Base-by-base conservation (phyloP, 2,329 filamentous ascomycete genomes). In the Periglandula ipomoeae region DNA sequence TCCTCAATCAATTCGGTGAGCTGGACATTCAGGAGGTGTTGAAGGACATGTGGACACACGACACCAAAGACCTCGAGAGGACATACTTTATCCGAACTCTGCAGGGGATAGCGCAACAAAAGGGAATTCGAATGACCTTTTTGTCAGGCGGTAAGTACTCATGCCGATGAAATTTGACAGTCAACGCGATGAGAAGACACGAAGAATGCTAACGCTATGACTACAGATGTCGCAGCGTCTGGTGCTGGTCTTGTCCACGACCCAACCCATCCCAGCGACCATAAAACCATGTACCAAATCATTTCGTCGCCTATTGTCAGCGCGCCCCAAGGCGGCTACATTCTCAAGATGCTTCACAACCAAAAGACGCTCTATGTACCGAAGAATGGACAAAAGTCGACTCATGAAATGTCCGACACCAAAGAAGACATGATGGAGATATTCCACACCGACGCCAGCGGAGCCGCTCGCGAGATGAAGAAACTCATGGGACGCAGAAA, bases 371-470 rank as follows among this genome's bases (percentile, higher is more conserved):
- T 97, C 24, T 98, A 96, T 65, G 77, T 98, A 48, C 93, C 93
- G 0, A 76, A 79, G 48, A 98, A 98, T 66, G 91, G 91, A 1
- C 82, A 89, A 49, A 79, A 80, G 55, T 83, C 85, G 1, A 85
- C 76, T 2, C 81, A 89, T 52, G 78, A 84, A 55, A 78, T 87
- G 1, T 86, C 84, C 2, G 93, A 98, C 65, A 98, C 93, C 42
- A 97, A 98, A 68, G 93, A 98, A 67, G 93, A 98, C 69, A 98
- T 98, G 93, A 95, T 98, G 87, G 93, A 98, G 72, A 94, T 98
- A 56, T 98, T 98, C 77, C 89, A 93, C 60, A 87, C 85, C 7
- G 93, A 98, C 59, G 89, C 93, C 15, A 88, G 84, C 47, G 91
- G 93, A n/a, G 74, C 81, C 32, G 74, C 82, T 1, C 78, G 90